A percentile compares a stretch with the other conserved stretches of the same genome.
Conservation (phyloP, 2,329 filamentous ascomycete species). For the Capronia epimyces region DNA sequence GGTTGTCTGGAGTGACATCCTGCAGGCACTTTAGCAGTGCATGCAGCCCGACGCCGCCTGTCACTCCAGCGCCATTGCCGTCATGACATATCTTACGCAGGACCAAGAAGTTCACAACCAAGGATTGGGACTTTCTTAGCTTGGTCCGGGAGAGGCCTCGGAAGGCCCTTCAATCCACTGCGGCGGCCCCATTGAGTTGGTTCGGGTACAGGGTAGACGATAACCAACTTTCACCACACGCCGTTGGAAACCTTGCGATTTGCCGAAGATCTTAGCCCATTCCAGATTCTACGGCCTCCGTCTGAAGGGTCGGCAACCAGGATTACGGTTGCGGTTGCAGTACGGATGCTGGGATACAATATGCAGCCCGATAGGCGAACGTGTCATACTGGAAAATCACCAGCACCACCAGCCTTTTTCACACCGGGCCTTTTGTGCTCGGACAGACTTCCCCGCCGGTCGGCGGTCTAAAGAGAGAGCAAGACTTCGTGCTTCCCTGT, state of each 20-base stretch:
- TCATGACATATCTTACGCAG: slow-evolving; percentile 4
- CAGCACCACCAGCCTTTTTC: slow-evolving; percentile 2
- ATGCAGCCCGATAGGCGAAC: slow-evolving; percentile 16
- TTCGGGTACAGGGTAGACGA: too few relatives aligned
- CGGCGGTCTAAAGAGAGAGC: neutral
- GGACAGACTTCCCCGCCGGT: neutral
- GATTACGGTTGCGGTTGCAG: neutral
- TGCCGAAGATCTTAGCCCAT: slow-evolving; percentile 4
- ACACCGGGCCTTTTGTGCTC: slow-evolving; percentile 7
- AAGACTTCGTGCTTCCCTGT: too few relatives aligned
- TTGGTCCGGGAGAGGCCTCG: neutral
- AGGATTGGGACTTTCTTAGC: slow-evolving; percentile 1
- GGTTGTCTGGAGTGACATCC: neutral
- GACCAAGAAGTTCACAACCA: neutral
- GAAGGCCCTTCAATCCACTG: neutral
- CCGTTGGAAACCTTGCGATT: neutral
- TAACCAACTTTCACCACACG: too few relatives aligned
- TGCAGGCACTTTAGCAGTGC: neutral
- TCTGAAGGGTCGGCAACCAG: neutral
- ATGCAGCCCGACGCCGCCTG: neutral
- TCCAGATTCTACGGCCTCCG: neutral
- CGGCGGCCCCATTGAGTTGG: neutral
- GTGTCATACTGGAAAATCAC: slow-evolving; percentile 16
- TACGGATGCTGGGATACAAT: slow-evolving; percentile 22
- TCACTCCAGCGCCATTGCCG: neutral